phyloP scores from a whole-genome alignment of 1,284 basidiomycete genomes.

The Grifola frondosa region DNA sequence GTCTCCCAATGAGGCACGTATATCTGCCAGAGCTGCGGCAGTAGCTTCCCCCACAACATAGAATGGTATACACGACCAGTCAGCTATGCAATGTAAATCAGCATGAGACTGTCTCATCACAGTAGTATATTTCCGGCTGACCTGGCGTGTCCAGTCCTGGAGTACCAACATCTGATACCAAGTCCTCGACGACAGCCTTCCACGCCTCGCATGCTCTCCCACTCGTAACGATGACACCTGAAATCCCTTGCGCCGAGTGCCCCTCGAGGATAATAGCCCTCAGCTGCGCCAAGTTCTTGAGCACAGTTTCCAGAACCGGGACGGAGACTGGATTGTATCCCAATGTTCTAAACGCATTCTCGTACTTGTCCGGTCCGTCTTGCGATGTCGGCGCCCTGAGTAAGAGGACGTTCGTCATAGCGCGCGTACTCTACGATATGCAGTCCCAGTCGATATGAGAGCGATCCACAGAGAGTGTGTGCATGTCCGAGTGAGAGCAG shows the following conservation, averaged over 20 bases:
- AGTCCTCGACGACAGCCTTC: slow-evolving; percentile 27
- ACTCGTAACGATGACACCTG: slow-evolving; percentile 73
- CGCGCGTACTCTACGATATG: neutral
- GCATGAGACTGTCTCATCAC: neutral
- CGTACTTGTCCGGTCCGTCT: slow-evolving; percentile 32
- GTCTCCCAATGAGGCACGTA: slow-evolving; percentile 32
- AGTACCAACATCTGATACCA: neutral
- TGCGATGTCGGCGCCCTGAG: slow-evolving; percentile 51
- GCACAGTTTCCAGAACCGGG: slow-evolving; percentile 63
- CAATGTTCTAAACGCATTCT: slow-evolving; percentile 19
- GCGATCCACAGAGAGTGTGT: too few relatives aligned
- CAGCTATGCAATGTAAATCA: slow-evolving; percentile 8
- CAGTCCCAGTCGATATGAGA: too few relatives aligned
- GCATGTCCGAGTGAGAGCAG: too few relatives aligned
- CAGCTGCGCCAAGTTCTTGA: slow-evolving; percentile 51
- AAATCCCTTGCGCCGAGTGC: slow-evolving; percentile 34
- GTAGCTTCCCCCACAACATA: slow-evolving; percentile 75
- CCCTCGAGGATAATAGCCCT: slow-evolving; percentile 40
- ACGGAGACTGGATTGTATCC: slow-evolving; percentile 54
- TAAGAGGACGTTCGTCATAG: slow-evolving; percentile 43
- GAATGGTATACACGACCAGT: slow-evolving; percentile 61
- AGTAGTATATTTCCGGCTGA: neutral
- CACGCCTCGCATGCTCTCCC: slow-evolving; percentile 71
- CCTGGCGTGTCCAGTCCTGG: neutral
- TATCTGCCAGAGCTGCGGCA: slow-evolving; percentile 42